Evolutionary conservation across 2,329 filamentous ascomycete species (phyloP).

Genomic region (Stemphylium beticola): DNA sequence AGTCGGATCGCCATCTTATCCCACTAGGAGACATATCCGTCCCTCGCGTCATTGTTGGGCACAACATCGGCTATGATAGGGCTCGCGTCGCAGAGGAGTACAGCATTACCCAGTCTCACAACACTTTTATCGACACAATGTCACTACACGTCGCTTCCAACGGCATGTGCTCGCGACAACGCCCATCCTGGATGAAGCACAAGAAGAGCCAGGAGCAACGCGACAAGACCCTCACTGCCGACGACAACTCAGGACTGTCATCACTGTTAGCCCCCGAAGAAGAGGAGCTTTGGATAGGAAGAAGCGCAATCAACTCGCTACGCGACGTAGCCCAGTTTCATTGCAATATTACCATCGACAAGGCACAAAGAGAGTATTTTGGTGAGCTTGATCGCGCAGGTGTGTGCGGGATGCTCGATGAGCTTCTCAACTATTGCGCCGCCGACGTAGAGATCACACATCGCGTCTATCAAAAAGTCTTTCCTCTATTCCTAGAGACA

Average conservation of each 20-base stretch:
- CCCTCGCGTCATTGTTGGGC: slow-evolving; percentile 82
- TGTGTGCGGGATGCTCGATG: slow-evolving; percentile 74
- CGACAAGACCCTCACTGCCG: slow-evolving; percentile 77
- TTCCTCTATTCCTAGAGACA: slow-evolving; percentile 84
- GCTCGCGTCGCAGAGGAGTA: slow-evolving; percentile 92
- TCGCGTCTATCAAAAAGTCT: slow-evolving; percentile 90
- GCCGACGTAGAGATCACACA: slow-evolving; percentile 94
- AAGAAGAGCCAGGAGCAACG: slow-evolving; percentile 86
- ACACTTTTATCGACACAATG: slow-evolving; percentile 95
- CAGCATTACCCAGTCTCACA: slow-evolving; percentile 78
- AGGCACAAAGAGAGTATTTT: slow-evolving; percentile 84
- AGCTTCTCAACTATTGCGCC: slow-evolving; percentile 91
- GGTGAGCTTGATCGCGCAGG: slow-evolving; percentile 77
- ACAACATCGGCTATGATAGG: slow-evolving; percentile 95
- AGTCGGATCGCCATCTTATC: slow-evolving; percentile 79
- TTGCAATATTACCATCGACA: slow-evolving; percentile 89
- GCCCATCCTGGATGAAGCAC: slow-evolving; percentile 97
- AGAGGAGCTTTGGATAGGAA: slow-evolving; percentile 92
- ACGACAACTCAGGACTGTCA: slow-evolving; percentile 73
- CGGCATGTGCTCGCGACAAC: slow-evolving; percentile 96
- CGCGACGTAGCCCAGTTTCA: slow-evolving; percentile 97
- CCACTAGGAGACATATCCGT: slow-evolving; percentile 79
- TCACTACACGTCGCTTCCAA: slow-evolving; percentile 97
- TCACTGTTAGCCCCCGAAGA: slow-evolving; percentile 80
- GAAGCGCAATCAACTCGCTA: slow-evolving; percentile 93